Evolutionary conservation across 352 stramenopile genomes (phyloP).

Genomic region (Plasmopara muralis): DNA sequence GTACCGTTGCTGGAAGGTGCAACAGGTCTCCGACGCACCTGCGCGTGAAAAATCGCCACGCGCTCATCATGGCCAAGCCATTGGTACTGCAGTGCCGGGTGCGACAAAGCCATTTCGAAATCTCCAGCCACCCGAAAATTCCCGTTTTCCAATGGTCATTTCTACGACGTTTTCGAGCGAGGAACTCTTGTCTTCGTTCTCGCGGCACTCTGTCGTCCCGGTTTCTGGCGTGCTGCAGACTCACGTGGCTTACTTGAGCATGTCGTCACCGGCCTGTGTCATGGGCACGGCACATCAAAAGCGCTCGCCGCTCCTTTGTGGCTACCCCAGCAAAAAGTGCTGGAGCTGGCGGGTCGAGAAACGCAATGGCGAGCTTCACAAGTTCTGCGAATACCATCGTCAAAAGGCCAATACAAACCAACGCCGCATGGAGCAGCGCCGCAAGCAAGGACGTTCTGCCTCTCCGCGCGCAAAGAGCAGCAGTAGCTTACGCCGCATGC

Average conservation of each 20-base stretch:
- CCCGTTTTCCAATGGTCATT: constrained; percentile 18
- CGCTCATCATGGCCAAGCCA: constrained; percentile 1
- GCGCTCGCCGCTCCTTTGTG: constrained; percentile 49
- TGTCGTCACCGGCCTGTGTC: constrained; percentile 1
- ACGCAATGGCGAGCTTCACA: constrained; percentile 78
- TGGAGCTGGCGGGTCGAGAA: constrained; percentile 74
- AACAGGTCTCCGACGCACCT: constrained; percentile 11
- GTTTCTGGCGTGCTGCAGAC: constrained; percentile 11
- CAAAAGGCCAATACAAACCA: constrained; percentile 83
- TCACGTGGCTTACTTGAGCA: constrained; percentile 14
- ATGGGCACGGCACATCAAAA: constrained; percentile 25
- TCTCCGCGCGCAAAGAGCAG: constrained; percentile 20
- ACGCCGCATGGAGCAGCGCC: constrained; percentile 74
- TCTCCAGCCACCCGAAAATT: constrained; percentile 18
- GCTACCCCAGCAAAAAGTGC: constrained; percentile 83
- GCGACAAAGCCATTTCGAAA: constrained; percentile 22
- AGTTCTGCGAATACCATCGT: constrained; percentile 82
- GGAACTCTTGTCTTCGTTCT: constrained; percentile 27
- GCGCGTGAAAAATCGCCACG: constrained; percentile 15
- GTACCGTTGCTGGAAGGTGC: constrained; percentile 16
- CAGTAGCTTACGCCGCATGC: constrained; percentile 14
- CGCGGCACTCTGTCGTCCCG: constrained; percentile 7
- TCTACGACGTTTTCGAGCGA: constrained; percentile 25
- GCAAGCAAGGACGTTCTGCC: constrained; percentile 45
- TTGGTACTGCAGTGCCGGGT: background rate